These are phyloP conservation scores for Physcomitrellopsis africana DNA, from an alignment of 225 moss, liverwort and hornwort species.

Conservation along the genomic window DNA sequence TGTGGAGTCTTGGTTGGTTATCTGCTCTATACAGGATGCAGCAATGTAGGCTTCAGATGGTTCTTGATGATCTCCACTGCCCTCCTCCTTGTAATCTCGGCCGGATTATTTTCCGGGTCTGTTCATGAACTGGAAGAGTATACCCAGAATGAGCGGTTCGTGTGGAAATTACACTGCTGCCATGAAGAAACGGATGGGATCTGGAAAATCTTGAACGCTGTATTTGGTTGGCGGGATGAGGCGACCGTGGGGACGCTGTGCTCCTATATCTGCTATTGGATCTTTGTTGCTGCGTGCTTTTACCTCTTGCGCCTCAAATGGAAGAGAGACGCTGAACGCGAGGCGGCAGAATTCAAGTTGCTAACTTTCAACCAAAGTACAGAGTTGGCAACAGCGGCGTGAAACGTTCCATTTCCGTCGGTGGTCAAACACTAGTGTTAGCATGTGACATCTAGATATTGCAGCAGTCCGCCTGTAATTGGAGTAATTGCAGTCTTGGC, in stretches of 20 bases:
- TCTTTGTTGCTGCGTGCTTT: constrained; percentile 31
- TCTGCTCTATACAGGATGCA: constrained; percentile 55
- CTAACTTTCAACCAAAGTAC: too few relatives aligned
- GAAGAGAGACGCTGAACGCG: constrained; percentile 44
- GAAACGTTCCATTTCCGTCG: too few relatives aligned
- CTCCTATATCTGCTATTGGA: constrained; percentile 64
- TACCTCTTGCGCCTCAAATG: constrained; percentile 35
- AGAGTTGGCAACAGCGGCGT: not conserved
- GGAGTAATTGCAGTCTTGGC: too few relatives aligned
- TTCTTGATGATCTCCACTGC: constrained; percentile 51
- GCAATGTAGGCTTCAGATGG: constrained; percentile 62
- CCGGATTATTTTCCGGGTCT: constrained; percentile 49
- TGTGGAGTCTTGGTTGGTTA: constrained; percentile 50
- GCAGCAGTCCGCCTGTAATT: too few relatives aligned
- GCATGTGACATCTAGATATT: too few relatives aligned
- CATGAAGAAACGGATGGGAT: constrained; percentile 43
- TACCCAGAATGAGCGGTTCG: constrained; percentile 48
- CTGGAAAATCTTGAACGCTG: constrained; percentile 71
- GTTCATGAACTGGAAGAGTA: constrained; percentile 71
- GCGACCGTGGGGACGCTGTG: constrained; percentile 60
- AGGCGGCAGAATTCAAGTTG: constrained; percentile 28
- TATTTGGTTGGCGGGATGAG: constrained; percentile 65
- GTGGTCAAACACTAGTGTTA: too few relatives aligned
- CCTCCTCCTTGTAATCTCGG: constrained; percentile 52
- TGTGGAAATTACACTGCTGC: constrained; percentile 60